Evolutionary conservation across 2,329 filamentous ascomycete species (phyloP), one percentile per base, ranked within the genome.

Genomic region (Aspergillus sp.): DNA sequence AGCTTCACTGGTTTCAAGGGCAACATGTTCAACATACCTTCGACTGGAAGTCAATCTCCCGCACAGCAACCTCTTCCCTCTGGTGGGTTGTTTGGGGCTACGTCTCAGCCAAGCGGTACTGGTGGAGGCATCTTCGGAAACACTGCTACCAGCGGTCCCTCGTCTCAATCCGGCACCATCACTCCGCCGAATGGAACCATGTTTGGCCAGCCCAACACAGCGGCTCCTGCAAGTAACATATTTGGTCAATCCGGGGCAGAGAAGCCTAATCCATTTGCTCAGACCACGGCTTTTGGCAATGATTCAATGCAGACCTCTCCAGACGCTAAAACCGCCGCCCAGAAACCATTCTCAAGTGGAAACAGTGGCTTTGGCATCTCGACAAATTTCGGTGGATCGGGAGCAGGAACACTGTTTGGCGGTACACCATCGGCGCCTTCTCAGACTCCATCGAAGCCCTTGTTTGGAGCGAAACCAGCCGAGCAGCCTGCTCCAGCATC

Each of bases 281-380:
- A 75, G 54, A 70, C 72, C 9, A 62, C 65, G 34, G 62, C 66
- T 19, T 61, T 67, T 46, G 59, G 66, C 8, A 55, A 45, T 30
- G 73, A 76, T 47, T 68, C 71, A 9, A 76, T 76, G 73, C 73
- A 76, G 52, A 75, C 71, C 19, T 76, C 74, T 5, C 73, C 74
- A 5, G 73, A 76, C 38, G 65, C 67, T 3, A 72, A 72, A 53
- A 60, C 61, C 34, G 63, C 51, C 31, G 60, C 62, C 48, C 57
- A 64, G 25, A 71, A 70, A 51, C 47, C 67, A 34, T 66, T 62
- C 23, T 61, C 69, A 2, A 61, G 64, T 19, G 65, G 64, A 38
- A 49, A 66, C 30, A 54, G 62, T 38, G 59, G 62, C 23, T 74
- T 73, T 47, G 65, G 63, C 38, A 57, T 61, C 15, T 60, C 64